Evolutionary conservation across 441 rosid genomes (phyloP), one percentile per base, ranked within the genome.

Genomic region (Bruguiera hainesii): DNA sequence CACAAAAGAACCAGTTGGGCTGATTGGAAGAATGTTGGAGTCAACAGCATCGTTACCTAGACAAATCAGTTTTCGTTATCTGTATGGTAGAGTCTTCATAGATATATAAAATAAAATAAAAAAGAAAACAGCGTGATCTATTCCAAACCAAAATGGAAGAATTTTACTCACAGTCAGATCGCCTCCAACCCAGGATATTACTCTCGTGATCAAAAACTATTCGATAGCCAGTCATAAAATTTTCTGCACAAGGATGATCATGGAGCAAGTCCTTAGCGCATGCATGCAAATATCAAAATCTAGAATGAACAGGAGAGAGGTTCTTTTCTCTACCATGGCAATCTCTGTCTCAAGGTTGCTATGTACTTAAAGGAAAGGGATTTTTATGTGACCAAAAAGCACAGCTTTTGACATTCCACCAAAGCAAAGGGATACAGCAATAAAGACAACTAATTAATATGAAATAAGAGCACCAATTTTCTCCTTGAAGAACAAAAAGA

Each of bases 211-310:
- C 82, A 66, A 95, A 95, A 56, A 91, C 81, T 23, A 95, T 73
- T 0, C 80, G 87, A 67, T 95, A 83, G 61, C 97, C 98, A 0
- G 87, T 90, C 99, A 95, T 89, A 84, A 95, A 91, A 79, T 95
- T 95, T 84, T 95, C 98, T 95, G 89, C 71, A 79, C 35, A 42
- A 25, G 18, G 15, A 52, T 26, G 26, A 73, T 18, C 19, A 53
- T 35, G 37, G 60, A 58, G 48, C 48, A 42, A 42, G 18, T 42
- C 16, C 18, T 42, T 42, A 42, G 48, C 1, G 1, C 5, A 42
- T 42, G 48, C 16, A 42, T 11, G 48, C 48, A 42, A 11, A 42
- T 13, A 42, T 13, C 18, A 11, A 42, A 11, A 11, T 42, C 46
- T 42, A 13, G 16, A 42, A 42, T 13, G 48, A 42, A 42, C 18